Percentiles rank a stretch among this genome's conserved stretches.
phyloP scores from a whole-genome alignment of 352 stramenopile genomes.

The Saprolegnia diclina region DNA sequence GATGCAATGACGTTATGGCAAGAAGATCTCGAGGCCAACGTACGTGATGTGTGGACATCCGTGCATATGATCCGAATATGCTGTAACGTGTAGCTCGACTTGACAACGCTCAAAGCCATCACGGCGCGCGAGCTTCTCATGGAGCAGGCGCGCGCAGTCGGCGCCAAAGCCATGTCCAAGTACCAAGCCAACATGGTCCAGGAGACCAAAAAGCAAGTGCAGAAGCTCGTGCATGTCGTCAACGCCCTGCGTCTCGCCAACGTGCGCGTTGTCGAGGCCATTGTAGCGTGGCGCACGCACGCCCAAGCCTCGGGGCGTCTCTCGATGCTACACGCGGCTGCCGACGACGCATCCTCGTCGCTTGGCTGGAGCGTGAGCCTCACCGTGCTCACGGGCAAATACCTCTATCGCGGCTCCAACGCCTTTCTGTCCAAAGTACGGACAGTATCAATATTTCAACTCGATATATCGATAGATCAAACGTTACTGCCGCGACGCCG shows the following conservation, averaged over 20 bases:
- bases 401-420: conserved; percentile 65
- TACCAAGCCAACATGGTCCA: conserved; percentile 57
- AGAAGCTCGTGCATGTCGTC: conserved; percentile 43
- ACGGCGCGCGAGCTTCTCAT: conserved; percentile 59
- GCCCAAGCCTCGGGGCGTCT: conserved; percentile 43
- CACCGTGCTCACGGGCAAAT: conserved; percentile 52
- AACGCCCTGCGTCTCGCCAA: conserved; percentile 56
- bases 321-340: conserved; percentile 30
- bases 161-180: conserved; percentile 49
- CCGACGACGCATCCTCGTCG: conserved; percentile 12
- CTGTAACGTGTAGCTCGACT: conserved; percentile 40
- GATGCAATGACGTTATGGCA: conserved; percentile 49
- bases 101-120: conserved; percentile 45
- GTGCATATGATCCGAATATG: no score
- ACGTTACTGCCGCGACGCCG: conserved; percentile 56
- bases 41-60: neutral
- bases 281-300: conserved; percentile 55
- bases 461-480: conserved; percentile 34
- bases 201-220: conserved; percentile 38
- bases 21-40: conserved; percentile 45
- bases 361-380: conserved; percentile 68
- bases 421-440: conserved; percentile 49
- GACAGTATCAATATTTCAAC: neutral
- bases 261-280: conserved; percentile 61
- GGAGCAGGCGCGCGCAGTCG: conserved; percentile 34